A percentile compares a stretch with the other conserved stretches of the same genome.
Evolutionary conservation across 192 early-diverging fungal genomes (phyloP).

Genomic region (Kickxella alabastrina): DNA sequence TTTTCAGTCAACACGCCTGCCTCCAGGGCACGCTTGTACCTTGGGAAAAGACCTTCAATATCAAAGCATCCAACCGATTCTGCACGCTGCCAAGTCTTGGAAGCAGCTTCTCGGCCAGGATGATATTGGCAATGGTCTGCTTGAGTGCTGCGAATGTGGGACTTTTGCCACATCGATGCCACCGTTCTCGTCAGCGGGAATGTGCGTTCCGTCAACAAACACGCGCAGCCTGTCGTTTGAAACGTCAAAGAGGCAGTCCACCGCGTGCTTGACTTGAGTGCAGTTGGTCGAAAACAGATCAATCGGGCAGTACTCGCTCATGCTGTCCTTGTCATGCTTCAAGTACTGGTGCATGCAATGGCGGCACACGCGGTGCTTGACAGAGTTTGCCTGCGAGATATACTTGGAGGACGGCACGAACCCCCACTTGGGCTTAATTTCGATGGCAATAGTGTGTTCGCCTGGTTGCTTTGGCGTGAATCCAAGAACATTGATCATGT

Average conservation of each 20-base stretch:
- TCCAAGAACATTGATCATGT: constrained; percentile 35
- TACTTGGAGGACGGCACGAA: constrained; percentile 54
- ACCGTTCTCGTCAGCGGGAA: not conserved
- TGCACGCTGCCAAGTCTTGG: constrained; percentile 49
- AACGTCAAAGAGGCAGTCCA: constrained; percentile 19
- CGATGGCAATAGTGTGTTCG: constrained; percentile 37
- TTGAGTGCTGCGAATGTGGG: constrained; percentile 21
- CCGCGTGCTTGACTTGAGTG: constrained; percentile 29
- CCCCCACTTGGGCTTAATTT: constrained; percentile 75
- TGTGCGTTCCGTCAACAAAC: constrained; percentile 30
- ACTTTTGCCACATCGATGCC: not conserved
- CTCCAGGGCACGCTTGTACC: constrained; percentile 22
- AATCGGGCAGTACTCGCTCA: constrained; percentile 62
- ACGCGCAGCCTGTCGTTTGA: constrained; percentile 50
- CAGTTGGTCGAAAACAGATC: constrained; percentile 56
- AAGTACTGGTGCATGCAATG: constrained; percentile 73
- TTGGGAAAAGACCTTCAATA: constrained; percentile 52
- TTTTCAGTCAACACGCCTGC: constrained; percentile 13
- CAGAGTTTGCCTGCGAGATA: constrained; percentile 26
- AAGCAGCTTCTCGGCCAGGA: constrained; percentile 51
- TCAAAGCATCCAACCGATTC: constrained; percentile 55
- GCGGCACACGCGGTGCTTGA: constrained; percentile 62
- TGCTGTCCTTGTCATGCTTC: constrained; percentile 39
- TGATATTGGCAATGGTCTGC: constrained; percentile 35
- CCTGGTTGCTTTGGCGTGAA: not conserved